Base-by-base conservation (phyloP, 2,329 filamentous ascomycete species). In the Leptodontidium sp. region DNA sequence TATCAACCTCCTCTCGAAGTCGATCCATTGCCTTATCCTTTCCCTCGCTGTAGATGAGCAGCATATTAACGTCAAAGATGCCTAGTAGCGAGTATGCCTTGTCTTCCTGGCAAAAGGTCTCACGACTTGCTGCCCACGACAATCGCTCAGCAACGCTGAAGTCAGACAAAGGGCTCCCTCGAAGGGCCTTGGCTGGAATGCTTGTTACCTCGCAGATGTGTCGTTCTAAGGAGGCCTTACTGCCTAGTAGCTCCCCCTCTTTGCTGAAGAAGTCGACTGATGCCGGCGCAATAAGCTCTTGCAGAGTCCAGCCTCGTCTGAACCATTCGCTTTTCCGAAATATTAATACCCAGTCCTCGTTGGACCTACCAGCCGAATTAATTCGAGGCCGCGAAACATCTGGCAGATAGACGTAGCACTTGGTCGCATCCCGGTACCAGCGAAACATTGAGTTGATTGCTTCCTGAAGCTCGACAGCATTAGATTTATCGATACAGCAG, bases 61-160 rank as follows among this genome's bases (percentile, higher is more conserved):
- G n/a, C n/a, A 84, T 82, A 35, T 81, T 79, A 32, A 84, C 76
- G 1, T 75, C 75, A 40, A 84, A 84, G 81, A 57, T 84, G n/a
- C 61, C 61, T 53, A 64, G 40, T 21, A 64, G 57, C 2, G 57
- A 59, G 24, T 59, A 84, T 0, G 82, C 81, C 21, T 77, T 77
- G 50, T 84, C 83, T 61, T 84, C 82, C 0, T 52, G 11, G 3
- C 79, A 70, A 0, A 74, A 78, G 0, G 81, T 82, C 2, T 72
- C 24, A 0, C 81, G 76, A 5, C 73, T 66, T 1, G 79, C 74
- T 2, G 81, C 81, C 81, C 81, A 83, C 0, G 79, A 80, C 78
- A 83, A 47, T 66, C 61, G 69, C 24, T 70, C 49, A 35, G 58
- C 62, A 49, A 68, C 55, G 40, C 24, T 47, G 43, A 70, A 68